Percentiles rank a stretch among this genome's conserved stretches.
phyloP scores from a whole-genome alignment of 352 stramenopile genomes.

The Globisporangium cederbergense region DNA sequence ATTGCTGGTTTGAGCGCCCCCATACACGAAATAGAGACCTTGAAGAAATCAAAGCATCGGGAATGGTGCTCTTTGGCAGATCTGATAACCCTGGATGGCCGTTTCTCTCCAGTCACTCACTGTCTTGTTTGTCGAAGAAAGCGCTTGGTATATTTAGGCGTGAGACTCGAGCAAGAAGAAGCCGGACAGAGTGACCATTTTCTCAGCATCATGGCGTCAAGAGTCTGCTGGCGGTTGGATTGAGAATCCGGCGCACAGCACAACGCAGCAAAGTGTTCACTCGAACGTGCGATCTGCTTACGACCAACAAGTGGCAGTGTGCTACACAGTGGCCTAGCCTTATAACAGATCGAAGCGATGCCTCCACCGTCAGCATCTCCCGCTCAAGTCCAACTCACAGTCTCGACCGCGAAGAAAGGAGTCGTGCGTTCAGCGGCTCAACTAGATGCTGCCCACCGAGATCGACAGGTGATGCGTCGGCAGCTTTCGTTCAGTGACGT shows the following conservation, averaged over 20 bases:
- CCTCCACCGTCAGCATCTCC: not conserved
- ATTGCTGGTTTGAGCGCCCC: not conserved
- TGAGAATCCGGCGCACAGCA: not conserved
- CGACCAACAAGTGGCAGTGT: not conserved
- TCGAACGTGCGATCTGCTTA: not conserved
- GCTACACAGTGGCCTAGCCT: not conserved
- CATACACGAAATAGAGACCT: conserved; percentile 5
- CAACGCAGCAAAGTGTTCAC: not conserved
- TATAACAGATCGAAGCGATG: not conserved
- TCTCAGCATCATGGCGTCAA: conserved; percentile 6
- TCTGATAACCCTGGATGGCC: not conserved
- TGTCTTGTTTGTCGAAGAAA: not conserved
- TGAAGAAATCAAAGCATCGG: not conserved
- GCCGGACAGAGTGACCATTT: conserved; percentile 1
- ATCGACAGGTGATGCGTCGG: conserved; percentile 28
- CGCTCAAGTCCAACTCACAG: conserved; percentile 6
- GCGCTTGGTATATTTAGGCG: conserved; percentile 14
- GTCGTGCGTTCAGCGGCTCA: conserved; percentile 16
- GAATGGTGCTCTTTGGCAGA: not conserved
- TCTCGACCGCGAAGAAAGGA: not conserved
- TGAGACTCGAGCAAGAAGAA: conserved; percentile 7
- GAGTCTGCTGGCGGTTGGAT: not conserved
- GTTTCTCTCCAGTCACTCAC: conserved; percentile 1
- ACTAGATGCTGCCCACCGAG: conserved; percentile 27
- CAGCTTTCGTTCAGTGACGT: conserved; percentile 38